Evolutionary conservation across 75 land plant genomes (phyloP), one percentile per base, ranked within the genome.

Genomic region (Picea glauca): DNA sequence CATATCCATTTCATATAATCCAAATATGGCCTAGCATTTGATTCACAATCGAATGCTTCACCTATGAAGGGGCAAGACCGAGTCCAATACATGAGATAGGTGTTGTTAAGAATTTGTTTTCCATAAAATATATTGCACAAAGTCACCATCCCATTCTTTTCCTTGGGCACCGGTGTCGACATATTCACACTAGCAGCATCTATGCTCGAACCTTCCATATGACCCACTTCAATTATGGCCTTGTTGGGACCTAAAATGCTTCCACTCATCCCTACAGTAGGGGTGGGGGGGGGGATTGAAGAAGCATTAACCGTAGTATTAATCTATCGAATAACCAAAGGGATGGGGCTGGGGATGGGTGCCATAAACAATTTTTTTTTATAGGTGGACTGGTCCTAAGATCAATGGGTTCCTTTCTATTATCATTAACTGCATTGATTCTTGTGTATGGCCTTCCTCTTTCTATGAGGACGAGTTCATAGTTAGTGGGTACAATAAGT

Each of bases 1-100:
- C 95, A 93, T 76, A 85, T 83, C 64, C 80, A 82, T 38, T 77
- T 89, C 75, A 68, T 40, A 79, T 82, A 93, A 31, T 59, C 77
- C 6, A 31, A 9, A 82, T 93, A 93, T 6, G 88, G 86, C 60
- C 95, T 79, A 9, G 91, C 90, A 68, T 93, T 91, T 33, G 78
- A 64, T 64, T 79, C 77, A 75, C 95, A 93, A 13, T 90, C 66
- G 77, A 93, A 91, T 13, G 81, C 79, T 3, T 77, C 81, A 38
- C 87, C 90, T 23, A 91, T 81, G 72, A 83, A 83, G 11, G 93
- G 89, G 81, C 95, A 93, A 58, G 87, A 79, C 50, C 76, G 63
- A 35, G 88, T 60, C 4, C 60, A 33, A 57, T 91, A 93, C 12
- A 83, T 74, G 9, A 93, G 93, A 59, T 81, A 83, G 1, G 80